A percentile compares a stretch with the other conserved stretches of the same genome.
These are phyloP conservation scores for Lachancea dasiensis DNA, from an alignment of 805 yeast genomes.

Conservation along the genomic window DNA sequence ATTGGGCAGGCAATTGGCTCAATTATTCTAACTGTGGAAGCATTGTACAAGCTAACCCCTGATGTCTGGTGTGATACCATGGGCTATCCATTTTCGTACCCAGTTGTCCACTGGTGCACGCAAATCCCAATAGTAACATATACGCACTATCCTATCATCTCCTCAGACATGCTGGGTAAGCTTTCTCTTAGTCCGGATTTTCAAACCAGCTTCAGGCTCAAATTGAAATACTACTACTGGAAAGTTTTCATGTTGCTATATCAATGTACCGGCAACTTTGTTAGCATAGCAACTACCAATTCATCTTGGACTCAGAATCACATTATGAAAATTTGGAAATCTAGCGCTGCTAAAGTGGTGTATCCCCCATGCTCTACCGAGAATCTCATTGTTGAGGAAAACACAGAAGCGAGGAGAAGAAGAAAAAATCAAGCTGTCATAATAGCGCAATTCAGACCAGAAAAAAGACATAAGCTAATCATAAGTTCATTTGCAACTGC, in stretches of 20 bases:
- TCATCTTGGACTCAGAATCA: constrained; percentile 92
- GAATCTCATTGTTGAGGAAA: constrained; percentile 32
- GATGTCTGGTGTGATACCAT: constrained; percentile 93
- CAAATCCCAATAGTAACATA: constrained; percentile 77
- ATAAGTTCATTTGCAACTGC: constrained; percentile 58
- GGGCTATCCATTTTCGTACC: constrained; percentile 88
- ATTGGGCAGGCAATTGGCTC: constrained; percentile 87
- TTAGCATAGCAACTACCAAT: constrained; percentile 64
- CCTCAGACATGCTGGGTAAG: constrained; percentile 76
- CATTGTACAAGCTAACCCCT: constrained; percentile 62
- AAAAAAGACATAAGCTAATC: constrained; percentile 78
- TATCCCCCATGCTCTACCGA: constrained; percentile 92
- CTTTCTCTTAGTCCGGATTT: constrained; percentile 32
- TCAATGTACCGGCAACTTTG: constrained; percentile 57
- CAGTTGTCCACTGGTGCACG: constrained; percentile 49
- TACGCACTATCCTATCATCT: constrained; percentile 92
- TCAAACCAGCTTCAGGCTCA: constrained; percentile 19
- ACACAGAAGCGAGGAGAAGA: constrained; percentile 16
- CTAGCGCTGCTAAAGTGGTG: constrained; percentile 40
- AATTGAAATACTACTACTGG: constrained; percentile 65
- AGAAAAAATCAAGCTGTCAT: constrained; percentile 35
- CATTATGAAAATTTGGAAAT: constrained; percentile 58
- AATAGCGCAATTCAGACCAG: constrained; percentile 92
- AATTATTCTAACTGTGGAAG: constrained; percentile 59
- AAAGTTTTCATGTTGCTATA: constrained; percentile 55